These are phyloP conservation scores for Komagataella phaffii DNA, from an alignment of 805 yeast genomes.

Conservation along the genomic window DNA sequence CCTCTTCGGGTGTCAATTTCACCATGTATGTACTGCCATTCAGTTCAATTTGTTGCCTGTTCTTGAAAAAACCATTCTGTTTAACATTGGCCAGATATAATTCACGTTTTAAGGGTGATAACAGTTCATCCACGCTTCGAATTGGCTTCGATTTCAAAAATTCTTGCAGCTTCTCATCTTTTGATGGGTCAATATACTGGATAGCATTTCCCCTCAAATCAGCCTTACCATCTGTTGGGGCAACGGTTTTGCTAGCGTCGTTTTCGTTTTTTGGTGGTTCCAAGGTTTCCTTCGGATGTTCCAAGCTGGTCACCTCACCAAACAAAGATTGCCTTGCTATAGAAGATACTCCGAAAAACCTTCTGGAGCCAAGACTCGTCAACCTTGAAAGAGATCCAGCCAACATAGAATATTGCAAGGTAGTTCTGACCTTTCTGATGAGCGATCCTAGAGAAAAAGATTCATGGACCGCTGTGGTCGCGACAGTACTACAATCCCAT, in stretches of 20 bases:
- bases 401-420: neutral
- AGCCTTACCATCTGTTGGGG: neutral
- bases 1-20: constrained; percentile 46
- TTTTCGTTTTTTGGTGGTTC: neutral
- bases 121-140: constrained; percentile 37
- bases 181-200: constrained; percentile 13
- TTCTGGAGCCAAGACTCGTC: neutral
- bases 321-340: neutral
- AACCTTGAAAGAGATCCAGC: neutral
- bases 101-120: constrained; percentile 60
- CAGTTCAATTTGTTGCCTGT: constrained; percentile 34
- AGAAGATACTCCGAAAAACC: neutral
- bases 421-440: neutral
- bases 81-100: constrained; percentile 50
- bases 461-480: neutral
- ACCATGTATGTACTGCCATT: constrained; percentile 40
- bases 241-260: neutral
- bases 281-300: neutral
- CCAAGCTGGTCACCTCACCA: neutral
- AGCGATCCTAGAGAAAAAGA: neutral
- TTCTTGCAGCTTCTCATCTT: constrained; percentile 29
- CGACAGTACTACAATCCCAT: neutral
- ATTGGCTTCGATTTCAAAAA: constrained; percentile 37
- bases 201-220: constrained; percentile 2
- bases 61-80: constrained; percentile 57